phyloP scores from a whole-genome alignment of 2,329 filamentous ascomycete species.

The Canariomyces notabilis region DNA sequence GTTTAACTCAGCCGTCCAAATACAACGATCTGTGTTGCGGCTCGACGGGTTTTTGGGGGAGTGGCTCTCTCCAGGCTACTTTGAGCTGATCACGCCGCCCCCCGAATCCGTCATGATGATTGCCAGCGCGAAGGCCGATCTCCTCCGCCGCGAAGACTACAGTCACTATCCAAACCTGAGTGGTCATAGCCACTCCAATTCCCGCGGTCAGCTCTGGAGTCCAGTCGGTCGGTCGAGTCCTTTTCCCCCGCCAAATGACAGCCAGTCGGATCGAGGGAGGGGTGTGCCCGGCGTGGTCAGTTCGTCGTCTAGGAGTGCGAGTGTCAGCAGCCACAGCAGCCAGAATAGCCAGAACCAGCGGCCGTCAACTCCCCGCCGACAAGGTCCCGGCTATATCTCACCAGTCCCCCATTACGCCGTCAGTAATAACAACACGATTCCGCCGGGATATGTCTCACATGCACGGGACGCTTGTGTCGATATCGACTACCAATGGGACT shows the following conservation, averaged over 20 bases:
- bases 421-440: constrained; percentile 74
- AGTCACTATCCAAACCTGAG: constrained; percentile 42
- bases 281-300: constrained; percentile 31
- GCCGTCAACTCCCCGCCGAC: constrained; percentile 4
- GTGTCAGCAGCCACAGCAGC: constrained; percentile 23
- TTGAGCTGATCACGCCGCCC: constrained; percentile 84
- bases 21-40: constrained; percentile 62
- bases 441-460: constrained; percentile 82
- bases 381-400: constrained; percentile 53
- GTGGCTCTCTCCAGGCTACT: constrained; percentile 92
- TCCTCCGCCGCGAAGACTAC: constrained; percentile 72
- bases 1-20: constrained; percentile 18
- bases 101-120: constrained; percentile 84
- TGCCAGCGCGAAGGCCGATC: constrained; percentile 78
- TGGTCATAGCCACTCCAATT: constrained; percentile 26
- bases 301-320: constrained; percentile 31
- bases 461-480: constrained; percentile 79
- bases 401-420: constrained; percentile 81
- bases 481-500: constrained; percentile 96
- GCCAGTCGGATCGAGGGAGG: constrained; percentile 21
- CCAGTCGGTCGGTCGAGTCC: constrained; percentile 19
- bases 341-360: constrained; percentile 12
- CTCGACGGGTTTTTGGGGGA: constrained; percentile 92
- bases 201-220: constrained; percentile 38
- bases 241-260: constrained; percentile 2